A percentile compares a stretch with the other conserved stretches of the same genome.
These are phyloP conservation scores for Acacia concinna DNA, from an alignment of 331 rosid genomes.

Conservation along the genomic window DNA sequence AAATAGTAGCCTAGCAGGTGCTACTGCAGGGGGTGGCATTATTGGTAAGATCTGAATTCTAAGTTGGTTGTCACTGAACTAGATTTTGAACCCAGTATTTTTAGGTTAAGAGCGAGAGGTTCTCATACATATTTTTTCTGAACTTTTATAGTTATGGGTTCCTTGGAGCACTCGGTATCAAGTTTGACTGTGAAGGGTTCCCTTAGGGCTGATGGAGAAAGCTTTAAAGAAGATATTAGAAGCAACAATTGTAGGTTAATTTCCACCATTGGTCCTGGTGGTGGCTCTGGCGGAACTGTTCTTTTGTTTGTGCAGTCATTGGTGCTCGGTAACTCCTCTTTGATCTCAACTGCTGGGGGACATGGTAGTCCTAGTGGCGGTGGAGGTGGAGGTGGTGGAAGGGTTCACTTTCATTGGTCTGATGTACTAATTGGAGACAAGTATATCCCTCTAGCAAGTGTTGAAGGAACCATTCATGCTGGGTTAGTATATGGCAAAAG, in stretches of 20 bases:
- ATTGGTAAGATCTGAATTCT: constrained; percentile 61
- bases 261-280: constrained; percentile 85
- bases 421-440: constrained; percentile 86
- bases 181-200: constrained; percentile 72
- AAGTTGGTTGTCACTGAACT: constrained; percentile 12
- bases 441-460: constrained; percentile 80
- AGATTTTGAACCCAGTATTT: not conserved
- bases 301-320: constrained; percentile 76
- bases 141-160: constrained; percentile 42
- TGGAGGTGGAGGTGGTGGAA: constrained; percentile 99
- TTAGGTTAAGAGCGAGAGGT: not conserved
- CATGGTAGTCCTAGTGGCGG: constrained; percentile 68
- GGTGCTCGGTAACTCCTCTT: constrained; percentile 62
- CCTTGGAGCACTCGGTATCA: constrained; percentile 79
- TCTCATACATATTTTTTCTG: not conserved
- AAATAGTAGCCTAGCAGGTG: constrained; percentile 58
- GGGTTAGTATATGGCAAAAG: constrained; percentile 53
- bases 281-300: constrained; percentile 97
- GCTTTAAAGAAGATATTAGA: constrained; percentile 59
- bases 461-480: constrained; percentile 67
- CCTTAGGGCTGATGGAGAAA: constrained; percentile 88
- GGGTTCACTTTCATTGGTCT: constrained; percentile 98
- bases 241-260: constrained; percentile 40
- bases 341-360: constrained; percentile 83
- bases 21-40: constrained; percentile 95